Percentiles rank a stretch among this genome's conserved stretches.
Evolutionary conservation across 1,284 basidiomycete species (phyloP).

Genomic region (Tetrapyrgos nigripes): DNA sequence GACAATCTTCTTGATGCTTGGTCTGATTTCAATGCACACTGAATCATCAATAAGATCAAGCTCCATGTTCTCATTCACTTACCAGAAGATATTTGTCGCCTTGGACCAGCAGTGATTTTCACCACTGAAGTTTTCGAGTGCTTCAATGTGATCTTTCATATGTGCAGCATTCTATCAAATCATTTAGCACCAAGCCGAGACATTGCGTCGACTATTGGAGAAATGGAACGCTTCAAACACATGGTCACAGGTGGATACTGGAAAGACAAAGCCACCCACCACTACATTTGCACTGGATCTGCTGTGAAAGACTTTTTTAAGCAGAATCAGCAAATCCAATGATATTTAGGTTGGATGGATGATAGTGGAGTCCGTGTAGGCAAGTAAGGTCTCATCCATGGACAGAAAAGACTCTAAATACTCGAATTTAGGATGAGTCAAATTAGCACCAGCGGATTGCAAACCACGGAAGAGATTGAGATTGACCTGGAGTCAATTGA

Average conservation of each 20-base stretch:
- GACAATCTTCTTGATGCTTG: slow-evolving; percentile 40
- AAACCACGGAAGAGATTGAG: too few relatives aligned
- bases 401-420: too few relatives aligned
- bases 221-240: slow-evolving; percentile 36
- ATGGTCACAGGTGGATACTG: slow-evolving; percentile 34
- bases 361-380: not conserved
- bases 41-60: slow-evolving; percentile 42
- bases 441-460: too few relatives aligned
- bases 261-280: slow-evolving; percentile 7
- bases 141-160: slow-evolving; percentile 43
- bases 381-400: too few relatives aligned
- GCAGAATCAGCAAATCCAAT: slow-evolving; percentile 14
- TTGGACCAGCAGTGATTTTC: slow-evolving; percentile 39
- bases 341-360: not conserved
- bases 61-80: slow-evolving; percentile 42
- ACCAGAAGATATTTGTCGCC: slow-evolving; percentile 34
- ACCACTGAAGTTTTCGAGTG: slow-evolving; percentile 42
- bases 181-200: slow-evolving; percentile 45
- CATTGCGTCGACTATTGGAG: slow-evolving; percentile 37
- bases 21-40: slow-evolving; percentile 33
- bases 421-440: too few relatives aligned
- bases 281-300: slow-evolving; percentile 23
- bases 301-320: slow-evolving; percentile 20
- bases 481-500: too few relatives aligned
- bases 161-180: slow-evolving; percentile 41